Conservation (phyloP, 371 early-diverging fungal genomes). For the Mortierella sp. region DNA sequence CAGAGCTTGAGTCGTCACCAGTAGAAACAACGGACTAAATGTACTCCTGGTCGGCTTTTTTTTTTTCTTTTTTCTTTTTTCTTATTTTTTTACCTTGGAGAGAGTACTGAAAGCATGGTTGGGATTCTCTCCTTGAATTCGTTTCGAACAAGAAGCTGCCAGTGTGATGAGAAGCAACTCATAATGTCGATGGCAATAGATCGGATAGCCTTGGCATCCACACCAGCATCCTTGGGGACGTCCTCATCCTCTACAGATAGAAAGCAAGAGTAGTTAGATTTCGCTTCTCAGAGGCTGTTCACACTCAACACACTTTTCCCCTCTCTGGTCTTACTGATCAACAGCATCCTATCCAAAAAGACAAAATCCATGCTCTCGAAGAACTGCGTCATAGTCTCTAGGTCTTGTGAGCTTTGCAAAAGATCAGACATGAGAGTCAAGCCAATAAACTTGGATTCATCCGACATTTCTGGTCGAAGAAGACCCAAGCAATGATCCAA, state of each 20-base stretch:
- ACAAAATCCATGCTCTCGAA: constrained; percentile 46
- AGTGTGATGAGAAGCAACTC: constrained; percentile 37
- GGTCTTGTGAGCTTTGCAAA: constrained; percentile 24
- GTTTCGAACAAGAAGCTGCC: constrained; percentile 39
- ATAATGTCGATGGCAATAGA: constrained; percentile 39
- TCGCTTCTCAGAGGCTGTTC: neutral
- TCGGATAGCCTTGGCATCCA: constrained; percentile 27
- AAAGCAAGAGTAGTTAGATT: neutral
- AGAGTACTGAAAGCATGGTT: constrained; percentile 31
- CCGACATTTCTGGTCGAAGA: constrained; percentile 30
- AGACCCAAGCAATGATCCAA: constrained; percentile 28
- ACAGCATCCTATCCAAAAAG: constrained; percentile 48
- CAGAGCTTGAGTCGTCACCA: neutral
- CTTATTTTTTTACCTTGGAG: constrained; percentile 24
- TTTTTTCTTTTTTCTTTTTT: neutral
- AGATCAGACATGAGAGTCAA: constrained; percentile 43
- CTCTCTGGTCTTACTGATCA: constrained; percentile 26
- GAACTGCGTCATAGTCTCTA: constrained; percentile 28
- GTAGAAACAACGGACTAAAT: neutral
- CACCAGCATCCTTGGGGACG: constrained; percentile 39
- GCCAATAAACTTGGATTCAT: constrained; percentile 49
- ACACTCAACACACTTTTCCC: neutral
- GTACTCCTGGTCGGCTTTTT: neutral
- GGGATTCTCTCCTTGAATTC: constrained; percentile 48
- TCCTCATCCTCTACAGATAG: constrained; percentile 15